phyloP scores from a whole-genome alignment of 2,329 filamentous ascomycete genomes.

The Diplodia sapinea region DNA sequence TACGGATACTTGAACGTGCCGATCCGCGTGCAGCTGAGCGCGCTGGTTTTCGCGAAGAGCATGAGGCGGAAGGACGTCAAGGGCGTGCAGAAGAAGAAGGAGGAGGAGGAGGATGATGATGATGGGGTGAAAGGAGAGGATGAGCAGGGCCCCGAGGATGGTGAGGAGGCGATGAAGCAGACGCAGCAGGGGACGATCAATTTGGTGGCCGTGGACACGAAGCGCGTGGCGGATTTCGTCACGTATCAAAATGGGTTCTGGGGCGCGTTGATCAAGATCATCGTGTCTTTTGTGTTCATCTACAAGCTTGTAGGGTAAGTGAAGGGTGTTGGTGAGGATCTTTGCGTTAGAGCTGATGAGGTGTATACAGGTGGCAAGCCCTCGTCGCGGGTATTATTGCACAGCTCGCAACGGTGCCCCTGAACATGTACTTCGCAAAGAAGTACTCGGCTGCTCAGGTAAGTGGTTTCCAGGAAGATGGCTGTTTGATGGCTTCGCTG shows the following conservation, averaged over 20 bases:
- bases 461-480: not conserved
- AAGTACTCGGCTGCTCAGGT: constrained; percentile 63
- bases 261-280: constrained; percentile 66
- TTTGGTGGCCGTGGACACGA: constrained; percentile 76
- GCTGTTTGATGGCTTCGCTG: not conserved
- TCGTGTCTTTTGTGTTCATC: constrained; percentile 70
- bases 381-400: constrained; percentile 69
- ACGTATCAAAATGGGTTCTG: constrained; percentile 70
- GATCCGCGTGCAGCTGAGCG: constrained; percentile 71
- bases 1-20: constrained; percentile 68
- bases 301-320: constrained; percentile 66
- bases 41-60: constrained; percentile 77
- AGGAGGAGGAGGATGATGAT: constrained; percentile 50
- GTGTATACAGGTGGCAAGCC: constrained; percentile 60
- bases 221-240: constrained; percentile 72
- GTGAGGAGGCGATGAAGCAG: constrained; percentile 60
- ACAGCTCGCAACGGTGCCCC: constrained; percentile 68
- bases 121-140: constrained; percentile 38
- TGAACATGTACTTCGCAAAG: constrained; percentile 72
- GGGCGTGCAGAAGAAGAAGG: constrained; percentile 54
- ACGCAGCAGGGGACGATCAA: constrained; percentile 76
- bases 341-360: not conserved
- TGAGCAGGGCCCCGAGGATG: constrained; percentile 45
- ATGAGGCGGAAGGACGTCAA: constrained; percentile 80
- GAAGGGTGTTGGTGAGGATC: not conserved